Percentiles rank a stretch among this genome's conserved stretches.
phyloP scores from a whole-genome alignment of 148 eudicot genomes.

The Oxyria digyna region DNA sequence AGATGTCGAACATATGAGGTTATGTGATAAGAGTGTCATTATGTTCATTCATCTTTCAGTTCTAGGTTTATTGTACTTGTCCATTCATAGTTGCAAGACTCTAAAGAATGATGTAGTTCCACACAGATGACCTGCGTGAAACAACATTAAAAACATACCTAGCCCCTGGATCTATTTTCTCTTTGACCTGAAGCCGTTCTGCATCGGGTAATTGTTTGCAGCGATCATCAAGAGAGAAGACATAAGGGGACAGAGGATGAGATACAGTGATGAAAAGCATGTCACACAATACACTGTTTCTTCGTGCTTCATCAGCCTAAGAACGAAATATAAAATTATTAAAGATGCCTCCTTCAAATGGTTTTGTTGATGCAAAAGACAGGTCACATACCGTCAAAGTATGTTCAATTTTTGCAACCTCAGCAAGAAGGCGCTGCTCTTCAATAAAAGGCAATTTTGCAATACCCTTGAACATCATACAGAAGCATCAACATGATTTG shows the following conservation, averaged over 20 bases:
- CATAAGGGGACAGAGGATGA: slow-evolving; percentile 75
- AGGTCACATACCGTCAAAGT: slow-evolving; percentile 57
- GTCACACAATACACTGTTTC: slow-evolving; percentile 73
- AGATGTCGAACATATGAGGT: not conserved
- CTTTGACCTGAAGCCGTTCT: slow-evolving; percentile 42
- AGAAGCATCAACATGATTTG: not conserved
- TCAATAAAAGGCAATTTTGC: slow-evolving; percentile 93
- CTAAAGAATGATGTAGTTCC: not conserved
- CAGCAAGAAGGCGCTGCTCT: slow-evolving; percentile 76
- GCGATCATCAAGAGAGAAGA: slow-evolving; percentile 80
- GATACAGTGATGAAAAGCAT: slow-evolving; percentile 76
- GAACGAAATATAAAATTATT: not conserved
- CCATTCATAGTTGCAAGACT: not conserved
- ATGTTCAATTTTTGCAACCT: slow-evolving; percentile 65
- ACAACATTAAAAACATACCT: slow-evolving; percentile 37
- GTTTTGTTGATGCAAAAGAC: not conserved
- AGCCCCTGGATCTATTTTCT: slow-evolving; percentile 60
- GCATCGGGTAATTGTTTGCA: slow-evolving; percentile 52
- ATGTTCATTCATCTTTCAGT: not conserved
- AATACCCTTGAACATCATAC: slow-evolving; percentile 40
- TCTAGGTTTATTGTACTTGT: not conserved
- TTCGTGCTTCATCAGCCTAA: slow-evolving; percentile 79
- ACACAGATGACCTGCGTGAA: not conserved
- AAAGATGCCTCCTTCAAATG: not conserved
- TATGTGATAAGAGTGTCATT: not conserved